Evolutionary conservation across 169 alveolate species (phyloP).

Genomic region (Eimeria maxima): DNA sequence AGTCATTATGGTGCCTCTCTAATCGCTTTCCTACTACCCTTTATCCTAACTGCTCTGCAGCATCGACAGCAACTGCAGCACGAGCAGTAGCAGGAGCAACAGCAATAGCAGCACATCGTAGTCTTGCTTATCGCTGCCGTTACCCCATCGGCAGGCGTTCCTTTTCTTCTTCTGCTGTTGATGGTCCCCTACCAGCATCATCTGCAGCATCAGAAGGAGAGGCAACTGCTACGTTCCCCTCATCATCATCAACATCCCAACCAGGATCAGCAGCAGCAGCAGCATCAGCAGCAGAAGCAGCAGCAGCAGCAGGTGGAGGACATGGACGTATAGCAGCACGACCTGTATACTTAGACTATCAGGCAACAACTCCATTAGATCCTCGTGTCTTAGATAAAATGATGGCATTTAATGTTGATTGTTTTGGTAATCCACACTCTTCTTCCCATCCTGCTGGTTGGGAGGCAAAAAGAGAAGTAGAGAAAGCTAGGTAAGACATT

Average conservation of each 20-base stretch:
- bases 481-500: too few relatives aligned
- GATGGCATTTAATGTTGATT: conserved; percentile 96
- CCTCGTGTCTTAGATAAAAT: conserved; percentile 98
- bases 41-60: not conserved
- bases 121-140: not conserved
- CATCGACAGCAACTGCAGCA: not conserved
- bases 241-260: not conserved
- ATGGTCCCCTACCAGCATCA: not conserved
- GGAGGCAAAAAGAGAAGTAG: too few relatives aligned
- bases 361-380: conserved; percentile 99
- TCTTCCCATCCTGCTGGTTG: too few relatives aligned
- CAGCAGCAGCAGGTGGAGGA: not conserved
- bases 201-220: not conserved
- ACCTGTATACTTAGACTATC: conserved; percentile 95
- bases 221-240: not conserved
- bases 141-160: not conserved
- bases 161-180: not conserved
- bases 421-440: too few relatives aligned
- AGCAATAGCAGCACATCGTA: not conserved
- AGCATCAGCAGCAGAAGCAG: conserved; percentile 21
- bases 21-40: not conserved
- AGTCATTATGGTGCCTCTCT: not conserved
- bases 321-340: not conserved
- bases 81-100: not conserved
- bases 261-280: conserved; percentile 2